Base-by-base conservation (phyloP, 495 filamentous ascomycete genomes). In the Penicillium robsamsonii region DNA sequence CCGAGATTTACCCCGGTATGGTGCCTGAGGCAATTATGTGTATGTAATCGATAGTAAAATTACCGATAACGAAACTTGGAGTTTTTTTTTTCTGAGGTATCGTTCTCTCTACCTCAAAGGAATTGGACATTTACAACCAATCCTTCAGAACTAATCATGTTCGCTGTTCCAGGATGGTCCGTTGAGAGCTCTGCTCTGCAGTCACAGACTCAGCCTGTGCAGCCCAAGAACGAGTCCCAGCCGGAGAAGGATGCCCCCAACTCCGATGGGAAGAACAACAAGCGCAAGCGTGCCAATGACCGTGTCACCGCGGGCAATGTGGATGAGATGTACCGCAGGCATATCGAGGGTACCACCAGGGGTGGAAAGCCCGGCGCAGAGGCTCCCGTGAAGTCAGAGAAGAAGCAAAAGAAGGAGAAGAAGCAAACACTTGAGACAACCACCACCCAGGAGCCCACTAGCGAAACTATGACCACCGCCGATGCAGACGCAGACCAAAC, bases 151-250 rank as follows among this genome's bases (percentile, higher is more conserved):
- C 22, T 52, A 58, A 74, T 37, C 58, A 97, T 98, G 94, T 98
- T 98, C 69, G 84, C 92, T 5, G 92, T 97, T 50, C 88, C 88
- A 59, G 94, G 93, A 58, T 96, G 92, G 89, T 87, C 88, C 20
- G 76, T 97, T 25, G 80, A 89, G 57, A 79, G 84, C 50, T 80
- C 83, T 61, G 76, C 75, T 45, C 81, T 92, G 48, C 90, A 88
- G 71, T 70, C 82, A 22, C 91, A 96, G 73, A 79, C 73, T 29
- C 78, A 83, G 30, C 46, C 62, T n/a, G 45, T 55, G 20, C 66
- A 66, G 46, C 20, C 61, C n/a, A 59, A 66, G 43, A 61, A 58
- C 8, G 45, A 68, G 15, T 56, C 65, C 29, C 63, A 67, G 63
- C 45, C 70, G 31, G 38, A 53, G 5, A 67, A 75, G 12, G 71